Evolutionary conservation across 1,284 basidiomycete genomes (phyloP), one percentile per base, ranked within the genome.

Genomic region (Leccinum pachyderme): DNA sequence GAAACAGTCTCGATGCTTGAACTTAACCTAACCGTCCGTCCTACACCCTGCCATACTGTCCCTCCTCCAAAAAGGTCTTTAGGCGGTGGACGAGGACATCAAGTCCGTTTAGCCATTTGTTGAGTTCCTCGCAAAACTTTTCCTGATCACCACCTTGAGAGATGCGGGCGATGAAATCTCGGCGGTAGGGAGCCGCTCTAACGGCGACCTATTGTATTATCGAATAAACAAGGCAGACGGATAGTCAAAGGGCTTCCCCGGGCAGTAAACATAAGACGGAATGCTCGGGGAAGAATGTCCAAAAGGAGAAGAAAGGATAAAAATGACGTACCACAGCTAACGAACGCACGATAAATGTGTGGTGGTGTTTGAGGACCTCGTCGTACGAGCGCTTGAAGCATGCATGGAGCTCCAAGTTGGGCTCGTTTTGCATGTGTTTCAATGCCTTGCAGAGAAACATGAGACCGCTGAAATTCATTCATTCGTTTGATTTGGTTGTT

Each of bases 361-460:
- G 94, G 72, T 93, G 86, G 69, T 89, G 87, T 65, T 81, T 84
- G 56, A 99, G 80, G 32, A 90, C 88, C 45, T 79, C 77, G 62
- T 95, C 91, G 76, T 97, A 99, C 2, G 93, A 85, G 58, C 87
- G 84, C 63, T 84, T 88, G 77, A 99, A 98, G 70, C 91, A 93
- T 51, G 79, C 80, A 62, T 87, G 80, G 50, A 98, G 79, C 66
- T 96, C 93, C 48, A 87, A 80, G 18, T 70, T 70, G 44, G 78
- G 77, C 73, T 96, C 87, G 13, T 75, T 71, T 58, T 90, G 84
- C 73, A 89, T 89, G 63, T 87, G 79, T 66, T 89, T 82, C 51
- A 98, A 80, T 4, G 92, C 94, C 59, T 59, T 70, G 68, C 69
- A 71, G 9, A 70, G 55, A 53, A 71, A 68, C 60, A 59, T 58